Conservation (phyloP, 208 protist genomes). For the Crithidia thermophila region DNA sequence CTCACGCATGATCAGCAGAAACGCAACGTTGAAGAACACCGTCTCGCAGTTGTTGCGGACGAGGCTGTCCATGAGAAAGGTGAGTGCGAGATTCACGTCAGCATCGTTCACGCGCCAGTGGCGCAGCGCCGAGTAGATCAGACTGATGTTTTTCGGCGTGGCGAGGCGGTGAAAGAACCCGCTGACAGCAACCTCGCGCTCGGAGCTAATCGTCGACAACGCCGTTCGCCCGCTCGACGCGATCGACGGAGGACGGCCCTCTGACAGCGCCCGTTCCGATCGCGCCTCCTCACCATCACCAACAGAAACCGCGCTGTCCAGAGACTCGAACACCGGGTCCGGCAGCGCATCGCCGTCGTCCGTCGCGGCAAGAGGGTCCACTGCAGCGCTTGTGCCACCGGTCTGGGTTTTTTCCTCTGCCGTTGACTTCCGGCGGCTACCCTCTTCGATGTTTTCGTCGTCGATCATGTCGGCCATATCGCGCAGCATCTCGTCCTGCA, state of each 20-base stretch:
- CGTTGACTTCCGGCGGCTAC: not conserved
- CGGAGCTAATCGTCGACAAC: constrained; percentile 60
- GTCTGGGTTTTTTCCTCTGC: not conserved
- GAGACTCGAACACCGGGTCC: constrained; percentile 3
- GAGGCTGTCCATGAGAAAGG: constrained; percentile 71
- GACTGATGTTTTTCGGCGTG: constrained; percentile 58
- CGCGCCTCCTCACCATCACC: constrained; percentile 8
- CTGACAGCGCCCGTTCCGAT: constrained; percentile 24
- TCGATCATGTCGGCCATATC: constrained; percentile 43
- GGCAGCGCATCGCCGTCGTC: not conserved
- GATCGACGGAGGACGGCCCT: constrained; percentile 32
- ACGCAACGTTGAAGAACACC: constrained; percentile 79
- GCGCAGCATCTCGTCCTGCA: constrained; percentile 40
- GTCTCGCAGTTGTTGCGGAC: constrained; percentile 49
- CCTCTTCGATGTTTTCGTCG: constrained; percentile 29
- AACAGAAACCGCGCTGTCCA: not conserved
- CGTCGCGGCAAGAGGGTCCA: not conserved
- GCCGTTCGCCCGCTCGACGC: constrained; percentile 41
- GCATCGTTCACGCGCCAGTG: constrained; percentile 82
- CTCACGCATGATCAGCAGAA: constrained; percentile 77
- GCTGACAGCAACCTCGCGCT: constrained; percentile 73
- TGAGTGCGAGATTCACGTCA: constrained; percentile 81
- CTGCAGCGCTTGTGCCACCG: not conserved
- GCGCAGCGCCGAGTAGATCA: constrained; percentile 72
- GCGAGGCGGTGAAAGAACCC: constrained; percentile 73